Base-by-base conservation (phyloP, 2,329 filamentous ascomycete species). In the Aspergillus latus region DNA sequence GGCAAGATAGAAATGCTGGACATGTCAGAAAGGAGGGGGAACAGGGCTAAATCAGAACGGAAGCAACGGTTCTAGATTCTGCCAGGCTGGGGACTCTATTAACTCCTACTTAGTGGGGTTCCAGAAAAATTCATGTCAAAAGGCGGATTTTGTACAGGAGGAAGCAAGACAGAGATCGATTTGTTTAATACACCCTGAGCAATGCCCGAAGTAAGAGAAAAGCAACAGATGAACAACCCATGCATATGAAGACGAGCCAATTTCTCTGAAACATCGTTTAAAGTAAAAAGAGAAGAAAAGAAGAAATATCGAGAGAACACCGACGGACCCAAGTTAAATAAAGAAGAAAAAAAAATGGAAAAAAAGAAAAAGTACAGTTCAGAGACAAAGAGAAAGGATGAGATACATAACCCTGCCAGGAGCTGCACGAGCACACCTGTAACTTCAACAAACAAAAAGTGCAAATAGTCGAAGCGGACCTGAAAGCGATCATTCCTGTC, bases 401-500 rank as follows among this genome's bases (percentile, higher is more conserved):
- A 60, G 44, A 58, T 56, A 60, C 54, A 61, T 50, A 58, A 51
- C 37, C 52, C 56, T 47, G 56, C 49, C 30, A 44, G 42, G 54
- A 54, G 46, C 46, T 49, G 45, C 54, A 51, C 50, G 48, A 39
- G 48, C 45, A 44, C 49, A 54, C 51, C 48, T 36, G 45, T 42
- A 39, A 29, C 55, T 50, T 51, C 51, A 46, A 56, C 39, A 36
- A 57, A 26, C 29, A 30, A 49, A 51, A 54, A 54, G 21, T 36
- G 39, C 49, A 55, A 36, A 13, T 49, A 32, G n/a, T 37, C 34
- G 26, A 3, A 49, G 15, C 37, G 15, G 5, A 42, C 16, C 16
- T 15, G 50, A 30, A 37, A 34, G 15, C 21, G 1, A 58, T 68
- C 76, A 84, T 64, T 92, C 90, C 59, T 89, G 88, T 60, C 90